Percentiles rank a stretch among this genome's conserved stretches.
These are phyloP conservation scores for Cetradonia linearis DNA, from an alignment of 495 filamentous ascomycete species.

Conservation along the genomic window DNA sequence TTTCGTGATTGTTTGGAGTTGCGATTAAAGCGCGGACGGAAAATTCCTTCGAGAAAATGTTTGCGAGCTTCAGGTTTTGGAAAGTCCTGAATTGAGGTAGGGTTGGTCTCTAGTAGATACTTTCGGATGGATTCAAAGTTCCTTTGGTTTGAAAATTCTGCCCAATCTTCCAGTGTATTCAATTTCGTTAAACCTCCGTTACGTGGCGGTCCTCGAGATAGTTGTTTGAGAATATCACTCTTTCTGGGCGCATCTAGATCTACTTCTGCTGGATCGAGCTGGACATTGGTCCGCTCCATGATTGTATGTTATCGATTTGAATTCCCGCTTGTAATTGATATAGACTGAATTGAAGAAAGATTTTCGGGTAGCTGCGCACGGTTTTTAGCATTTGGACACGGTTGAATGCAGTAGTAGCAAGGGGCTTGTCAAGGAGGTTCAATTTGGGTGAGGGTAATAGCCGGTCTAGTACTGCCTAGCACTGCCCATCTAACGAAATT, in stretches of 20 bases:
- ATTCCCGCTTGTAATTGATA: neutral
- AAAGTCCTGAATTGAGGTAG: neutral
- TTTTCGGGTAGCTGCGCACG: neutral
- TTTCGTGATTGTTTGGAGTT: neutral
- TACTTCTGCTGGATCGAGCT: neutral
- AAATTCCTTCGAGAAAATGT: conserved; percentile 5
- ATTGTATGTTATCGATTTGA: neutral
- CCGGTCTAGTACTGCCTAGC: neutral
- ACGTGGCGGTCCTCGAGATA: neutral
- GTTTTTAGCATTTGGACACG: neutral
- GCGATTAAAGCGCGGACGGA: conserved; percentile 3
- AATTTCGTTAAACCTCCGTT: neutral
- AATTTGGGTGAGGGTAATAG: neutral
- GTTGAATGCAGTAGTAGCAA: neutral
- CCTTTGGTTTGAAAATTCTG: conserved; percentile 11
- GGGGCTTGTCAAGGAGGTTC: neutral
- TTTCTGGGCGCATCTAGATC: neutral
- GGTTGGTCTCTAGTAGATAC: neutral
- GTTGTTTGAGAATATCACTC: conserved; percentile 5
- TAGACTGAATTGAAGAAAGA: neutral
- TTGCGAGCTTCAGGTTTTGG: conserved; percentile 5
- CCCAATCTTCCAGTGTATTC: conserved; percentile 2
- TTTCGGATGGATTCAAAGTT: neutral
- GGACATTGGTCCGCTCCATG: neutral
- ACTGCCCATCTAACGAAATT: neutral